A percentile compares a stretch with the other conserved stretches of the same genome.
phyloP scores from a whole-genome alignment of 441 rosid species.

The Viola pubescens region DNA sequence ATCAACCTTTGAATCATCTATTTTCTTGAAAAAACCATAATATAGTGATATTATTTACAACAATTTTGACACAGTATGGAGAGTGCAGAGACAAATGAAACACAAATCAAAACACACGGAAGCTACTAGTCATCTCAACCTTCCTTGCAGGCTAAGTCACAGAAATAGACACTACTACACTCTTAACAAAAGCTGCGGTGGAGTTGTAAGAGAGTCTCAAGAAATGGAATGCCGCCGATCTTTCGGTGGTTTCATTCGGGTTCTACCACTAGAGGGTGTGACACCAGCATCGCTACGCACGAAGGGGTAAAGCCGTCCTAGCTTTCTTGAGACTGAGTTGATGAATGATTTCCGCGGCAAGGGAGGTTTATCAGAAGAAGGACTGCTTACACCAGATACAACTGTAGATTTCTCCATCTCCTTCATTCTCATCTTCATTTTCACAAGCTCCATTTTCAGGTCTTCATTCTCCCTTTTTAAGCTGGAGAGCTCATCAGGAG shows the following conservation, averaged over 20 bases:
- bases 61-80: conserved; percentile 21
- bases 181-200: conserved; percentile 2
- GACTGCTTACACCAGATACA: conserved; percentile 31
- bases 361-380: conserved; percentile 72
- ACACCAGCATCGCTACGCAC: conserved; percentile 34
- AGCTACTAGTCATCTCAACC: conserved; percentile 15
- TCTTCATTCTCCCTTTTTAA: conserved; percentile 69
- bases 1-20: conserved; percentile 15
- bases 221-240: conserved; percentile 85
- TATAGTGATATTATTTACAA: conserved; percentile 26
- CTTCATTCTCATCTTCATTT: conserved; percentile 76
- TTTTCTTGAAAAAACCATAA: conserved; percentile 5
- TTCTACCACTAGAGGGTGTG: conserved; percentile 35
- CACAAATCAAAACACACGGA: conserved; percentile 7
- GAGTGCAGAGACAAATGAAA: conserved; percentile 3
- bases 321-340: conserved; percentile 64
- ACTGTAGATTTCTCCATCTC: conserved; percentile 45
- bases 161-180: not conserved
- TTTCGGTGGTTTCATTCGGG: conserved; percentile 56
- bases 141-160: conserved; percentile 15
- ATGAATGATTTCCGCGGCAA: conserved; percentile 72
- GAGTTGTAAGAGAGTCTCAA: conserved; percentile 26
- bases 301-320: conserved; percentile 72
- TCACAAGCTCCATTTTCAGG: conserved; percentile 65
- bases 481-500: conserved; percentile 51